Percentiles rank a stretch among this genome's conserved stretches.
Evolutionary conservation across 1,139 yeast genomes (phyloP).

Genomic region (Saccharomyces hybrid): DNA sequence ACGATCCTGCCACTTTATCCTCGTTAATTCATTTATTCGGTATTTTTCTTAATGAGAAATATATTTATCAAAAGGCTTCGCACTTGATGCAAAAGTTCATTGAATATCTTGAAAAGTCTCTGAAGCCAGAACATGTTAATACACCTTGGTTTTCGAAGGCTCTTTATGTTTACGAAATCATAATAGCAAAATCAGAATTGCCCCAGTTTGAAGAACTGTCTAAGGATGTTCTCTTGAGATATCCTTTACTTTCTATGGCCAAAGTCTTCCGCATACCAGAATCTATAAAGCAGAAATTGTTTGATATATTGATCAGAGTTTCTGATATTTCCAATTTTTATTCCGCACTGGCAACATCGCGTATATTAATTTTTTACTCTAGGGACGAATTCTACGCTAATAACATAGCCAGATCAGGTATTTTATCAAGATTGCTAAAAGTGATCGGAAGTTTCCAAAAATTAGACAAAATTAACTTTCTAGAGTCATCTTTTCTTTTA

Average conservation of each 20-base stretch:
- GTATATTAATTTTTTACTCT: constrained; percentile 48
- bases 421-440: constrained; percentile 32
- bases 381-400: constrained; percentile 37
- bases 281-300: constrained; percentile 34
- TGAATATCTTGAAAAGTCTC: constrained; percentile 34
- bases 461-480: constrained; percentile 28
- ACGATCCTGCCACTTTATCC: constrained; percentile 34
- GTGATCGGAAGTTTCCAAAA: constrained; percentile 31
- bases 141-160: constrained; percentile 47
- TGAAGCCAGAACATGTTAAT: constrained; percentile 36
- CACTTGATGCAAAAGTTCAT: constrained; percentile 34
- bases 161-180: constrained; percentile 43
- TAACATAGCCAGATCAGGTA: constrained; percentile 39
- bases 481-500: constrained; percentile 37
- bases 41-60: constrained; percentile 34
- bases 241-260: constrained; percentile 18
- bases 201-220: constrained; percentile 33
- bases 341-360: constrained; percentile 44
- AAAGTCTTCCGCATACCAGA: constrained; percentile 30
- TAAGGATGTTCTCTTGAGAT: constrained; percentile 22
- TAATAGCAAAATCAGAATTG: constrained; percentile 40
- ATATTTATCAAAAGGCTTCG: constrained; percentile 25
- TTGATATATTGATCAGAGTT: constrained; percentile 38
- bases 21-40: constrained; percentile 45
- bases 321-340: constrained; percentile 38